Percentiles rank a stretch among this genome's conserved stretches.
phyloP scores from a whole-genome alignment of 2,329 filamentous ascomycete species.

The Hirsutella rhossiliensis region DNA sequence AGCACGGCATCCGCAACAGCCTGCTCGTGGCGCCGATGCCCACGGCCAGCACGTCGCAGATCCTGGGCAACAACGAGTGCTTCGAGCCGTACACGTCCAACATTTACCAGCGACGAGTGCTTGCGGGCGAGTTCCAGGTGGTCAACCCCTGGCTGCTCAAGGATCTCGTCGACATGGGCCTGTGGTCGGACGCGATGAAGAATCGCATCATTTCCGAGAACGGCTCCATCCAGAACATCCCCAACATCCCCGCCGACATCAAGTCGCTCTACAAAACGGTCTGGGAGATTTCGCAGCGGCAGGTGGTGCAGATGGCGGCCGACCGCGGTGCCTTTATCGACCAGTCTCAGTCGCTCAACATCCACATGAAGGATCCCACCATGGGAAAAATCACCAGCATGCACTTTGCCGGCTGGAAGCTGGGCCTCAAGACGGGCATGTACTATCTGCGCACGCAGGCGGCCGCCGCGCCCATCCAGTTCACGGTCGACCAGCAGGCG shows the following conservation, averaged over 20 bases:
- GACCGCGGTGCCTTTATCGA: constrained; percentile 98
- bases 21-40: constrained; percentile 95
- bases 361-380: constrained; percentile 97
- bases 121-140: constrained; percentile 97
- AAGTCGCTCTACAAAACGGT: constrained; percentile 99
- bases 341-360: constrained; percentile 97
- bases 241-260: constrained; percentile 90
- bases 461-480: constrained; percentile 92
- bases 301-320: constrained; percentile 93
- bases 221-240: constrained; percentile 91
- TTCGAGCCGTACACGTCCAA: constrained; percentile 99
- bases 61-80: constrained; percentile 98
- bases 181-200: constrained; percentile 99
- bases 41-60: constrained; percentile 93
- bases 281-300: constrained; percentile 96
- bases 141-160: constrained; percentile 98
- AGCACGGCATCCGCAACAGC: constrained; percentile 91
- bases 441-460: constrained; percentile 99
- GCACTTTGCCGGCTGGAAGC: constrained; percentile 99
- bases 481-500: constrained; percentile 95
- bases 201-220: constrained; percentile 98
- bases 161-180: constrained; percentile 92
- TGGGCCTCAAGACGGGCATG: constrained; percentile 99
- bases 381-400: constrained; percentile 99
- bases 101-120: constrained; percentile 96